A percentile compares a stretch with the other conserved stretches of the same genome.
Conservation (phyloP, 306 rosid species). For the Rubus parviflorus region DNA sequence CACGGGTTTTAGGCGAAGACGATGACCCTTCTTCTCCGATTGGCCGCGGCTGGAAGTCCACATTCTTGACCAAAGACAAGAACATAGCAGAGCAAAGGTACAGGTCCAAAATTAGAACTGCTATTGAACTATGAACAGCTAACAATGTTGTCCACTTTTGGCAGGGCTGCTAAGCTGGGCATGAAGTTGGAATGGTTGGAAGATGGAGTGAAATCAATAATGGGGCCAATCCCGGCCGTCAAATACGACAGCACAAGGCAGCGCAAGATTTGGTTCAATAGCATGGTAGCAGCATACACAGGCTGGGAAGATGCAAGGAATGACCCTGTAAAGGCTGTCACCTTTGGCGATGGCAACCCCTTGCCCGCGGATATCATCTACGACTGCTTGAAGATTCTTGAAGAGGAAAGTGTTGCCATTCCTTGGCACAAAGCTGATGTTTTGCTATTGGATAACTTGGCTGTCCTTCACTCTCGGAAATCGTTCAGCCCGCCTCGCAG, state of each 20-base stretch:
- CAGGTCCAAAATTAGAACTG: no score
- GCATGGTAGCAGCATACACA: conserved; percentile 87
- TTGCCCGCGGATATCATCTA: conserved; percentile 58
- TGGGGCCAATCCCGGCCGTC: conserved; percentile 86
- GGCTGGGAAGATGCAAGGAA: conserved; percentile 55
- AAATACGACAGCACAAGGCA: conserved; percentile 53
- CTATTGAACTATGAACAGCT: not conserved
- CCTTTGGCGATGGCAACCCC: conserved; percentile 73
- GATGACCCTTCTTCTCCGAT: conserved; percentile 83
- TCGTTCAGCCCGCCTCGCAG: conserved; percentile 71
- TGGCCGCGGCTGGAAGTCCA: conserved; percentile 96
- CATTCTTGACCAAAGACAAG: conserved; percentile 77
- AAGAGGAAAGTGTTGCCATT: conserved; percentile 70
- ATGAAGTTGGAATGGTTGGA: conserved; percentile 85
- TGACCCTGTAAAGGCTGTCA: conserved; percentile 79
- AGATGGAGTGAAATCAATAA: conserved; percentile 66
- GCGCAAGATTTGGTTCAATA: conserved; percentile 84
- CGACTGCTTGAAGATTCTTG: conserved; percentile 64
- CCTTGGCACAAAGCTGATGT: conserved; percentile 74
- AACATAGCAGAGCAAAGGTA: conserved; percentile 79
- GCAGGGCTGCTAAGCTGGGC: conserved; percentile 76
- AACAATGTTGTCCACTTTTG: conserved; percentile 3
- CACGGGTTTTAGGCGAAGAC: conserved; percentile 65
- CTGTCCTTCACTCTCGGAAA: conserved; percentile 75
- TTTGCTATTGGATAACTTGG: conserved; percentile 75